Evolutionary conservation across 306 rosid genomes (phyloP).

Genomic region (Acmispon strigosus): DNA sequence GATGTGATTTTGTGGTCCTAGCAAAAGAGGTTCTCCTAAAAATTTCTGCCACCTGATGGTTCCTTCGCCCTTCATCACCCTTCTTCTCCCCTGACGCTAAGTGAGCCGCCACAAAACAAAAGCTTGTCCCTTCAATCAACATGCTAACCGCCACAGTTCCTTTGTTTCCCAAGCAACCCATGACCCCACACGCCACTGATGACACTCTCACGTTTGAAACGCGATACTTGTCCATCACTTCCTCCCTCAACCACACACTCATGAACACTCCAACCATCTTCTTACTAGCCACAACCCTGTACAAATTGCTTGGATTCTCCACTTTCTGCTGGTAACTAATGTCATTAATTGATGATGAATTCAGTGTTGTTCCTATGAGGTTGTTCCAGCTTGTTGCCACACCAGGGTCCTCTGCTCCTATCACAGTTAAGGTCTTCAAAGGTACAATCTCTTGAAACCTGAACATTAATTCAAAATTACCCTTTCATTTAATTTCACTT

Average conservation of each 20-base stretch:
- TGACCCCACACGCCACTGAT: conserved; percentile 90
- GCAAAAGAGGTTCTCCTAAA: conserved; percentile 65
- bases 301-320: not conserved
- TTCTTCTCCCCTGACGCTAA: conserved; percentile 89
- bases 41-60: conserved; percentile 71
- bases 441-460: conserved; percentile 97
- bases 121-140: conserved; percentile 89
- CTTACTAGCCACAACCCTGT: conserved; percentile 66
- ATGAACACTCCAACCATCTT: conserved; percentile 94
- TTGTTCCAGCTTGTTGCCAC: conserved; percentile 82
- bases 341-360: no score
- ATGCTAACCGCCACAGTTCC: conserved; percentile 84
- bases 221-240: conserved; percentile 43
- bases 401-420: conserved; percentile 73
- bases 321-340: no score
- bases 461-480: not conserved
- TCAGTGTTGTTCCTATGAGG: conserved; percentile 63
- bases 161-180: conserved; percentile 96
- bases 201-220: conserved; percentile 73
- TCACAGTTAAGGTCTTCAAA: conserved; percentile 62
- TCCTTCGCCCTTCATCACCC: conserved; percentile 75
- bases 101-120: conserved; percentile 83
- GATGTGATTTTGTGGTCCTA: conserved; percentile 24
- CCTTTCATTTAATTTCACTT: not conserved
- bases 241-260: conserved; percentile 75